Percentiles rank a stretch among this genome's conserved stretches.
These are phyloP conservation scores for Takakia lepidozioides DNA, from an alignment of 225 moss, liverwort and hornwort species.

Conservation along the genomic window DNA sequence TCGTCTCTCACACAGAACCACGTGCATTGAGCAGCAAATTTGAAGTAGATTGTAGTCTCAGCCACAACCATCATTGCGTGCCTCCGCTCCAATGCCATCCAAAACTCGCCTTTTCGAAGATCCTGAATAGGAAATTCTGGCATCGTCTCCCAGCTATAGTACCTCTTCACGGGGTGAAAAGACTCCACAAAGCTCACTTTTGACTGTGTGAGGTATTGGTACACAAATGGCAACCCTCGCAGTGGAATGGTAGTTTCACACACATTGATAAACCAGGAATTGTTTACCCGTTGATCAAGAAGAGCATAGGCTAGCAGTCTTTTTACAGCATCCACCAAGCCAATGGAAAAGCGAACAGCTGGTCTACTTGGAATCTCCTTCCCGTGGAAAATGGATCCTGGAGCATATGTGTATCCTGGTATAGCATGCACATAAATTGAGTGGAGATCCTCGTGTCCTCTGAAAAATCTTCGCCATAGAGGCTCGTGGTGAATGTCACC, in stretches of 20 bases:
- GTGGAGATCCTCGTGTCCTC: conserved; percentile 14
- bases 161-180: conserved; percentile 13
- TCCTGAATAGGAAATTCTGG: conserved; percentile 20
- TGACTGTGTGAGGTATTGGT: conserved; percentile 24
- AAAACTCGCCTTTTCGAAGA: conserved; percentile 38
- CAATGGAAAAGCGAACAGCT: conserved; percentile 16
- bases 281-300: conserved; percentile 25
- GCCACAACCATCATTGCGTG: conserved; percentile 21
- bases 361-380: conserved; percentile 22
- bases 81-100: conserved; percentile 30
- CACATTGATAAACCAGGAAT: conserved; percentile 24
- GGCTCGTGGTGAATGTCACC: conserved; percentile 22
- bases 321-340: conserved; percentile 17
- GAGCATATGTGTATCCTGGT: conserved; percentile 9
- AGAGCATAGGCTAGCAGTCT: conserved; percentile 22
- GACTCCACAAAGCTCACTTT: conserved; percentile 35
- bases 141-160: conserved; percentile 17
- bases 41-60: conserved; percentile 17
- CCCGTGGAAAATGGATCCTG: conserved; percentile 23
- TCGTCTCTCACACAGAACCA: conserved; percentile 28
- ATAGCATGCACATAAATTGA: conserved; percentile 28
- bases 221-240: conserved; percentile 14
- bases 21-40: conserved; percentile 13
- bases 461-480: conserved; percentile 18
- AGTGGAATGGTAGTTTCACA: conserved; percentile 33